Base-by-base conservation (phyloP, 1,139 yeast genomes). In the Blastobotrys raffinosifermentans region DNA sequence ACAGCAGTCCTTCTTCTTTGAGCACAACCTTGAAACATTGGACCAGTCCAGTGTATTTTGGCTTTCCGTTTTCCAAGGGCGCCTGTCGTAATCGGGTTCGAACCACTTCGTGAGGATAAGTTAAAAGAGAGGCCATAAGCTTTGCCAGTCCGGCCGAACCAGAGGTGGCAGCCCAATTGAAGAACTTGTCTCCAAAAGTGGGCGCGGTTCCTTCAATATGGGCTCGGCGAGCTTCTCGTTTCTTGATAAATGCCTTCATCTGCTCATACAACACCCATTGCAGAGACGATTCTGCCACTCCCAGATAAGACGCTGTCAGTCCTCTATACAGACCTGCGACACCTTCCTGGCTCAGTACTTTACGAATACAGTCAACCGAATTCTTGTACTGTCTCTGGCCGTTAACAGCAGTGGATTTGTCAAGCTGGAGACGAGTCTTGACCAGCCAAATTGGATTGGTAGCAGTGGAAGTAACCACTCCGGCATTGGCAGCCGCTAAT, bases 361-460 rank as follows among this genome's bases (percentile, higher is more conserved):
- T 74, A 44, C 67, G 70, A 27, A 85, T 60, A 58, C 97, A 91
- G 58, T 91, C 97, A 73, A 80, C 72, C 4, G 96, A 84, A 61
- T 83, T 89, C 43, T 72, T 80, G 60, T 89, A 91, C 48, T 72
- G 72, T 46, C 79, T 76, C 10, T 73, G 71, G 35, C 72, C 70
- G 13, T 75, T 63, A 2, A 51, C 48, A 21, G 42, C 41, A 1
- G 51, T 34, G 4, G 60, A 51, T 57, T 80, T 83, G 59, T 91
- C 98, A 41, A 93, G 70, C 56, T 93, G 99, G 34, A 93, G 71
- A 53, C 99, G 72, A 0, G 99, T 93, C 60, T 93, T 93, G 43
- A 93, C 81, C 47, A 93, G 69, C 99, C 99, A 93, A 40, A 93
- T 93, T n/a, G 99, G 99, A 58, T 93, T 93, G 0, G 99, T 93